phyloP scores from a whole-genome alignment of 148 eudicot species.

The Hydrangea macrophylla region DNA sequence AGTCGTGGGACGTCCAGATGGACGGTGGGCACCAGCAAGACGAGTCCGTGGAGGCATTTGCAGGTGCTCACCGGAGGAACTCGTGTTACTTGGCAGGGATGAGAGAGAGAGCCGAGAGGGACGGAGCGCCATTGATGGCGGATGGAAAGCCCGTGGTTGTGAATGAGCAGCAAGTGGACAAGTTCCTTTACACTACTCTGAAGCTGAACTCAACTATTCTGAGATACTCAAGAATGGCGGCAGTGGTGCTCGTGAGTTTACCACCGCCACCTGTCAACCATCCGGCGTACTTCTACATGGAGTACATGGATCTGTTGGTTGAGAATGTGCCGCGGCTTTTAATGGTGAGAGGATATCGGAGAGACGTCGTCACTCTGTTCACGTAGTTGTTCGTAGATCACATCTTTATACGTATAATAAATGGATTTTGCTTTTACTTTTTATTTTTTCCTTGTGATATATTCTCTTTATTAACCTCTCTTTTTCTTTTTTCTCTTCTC shows the following conservation, averaged over 20 bases:
- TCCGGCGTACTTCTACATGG: slow-evolving; percentile 90
- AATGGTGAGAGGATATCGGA: slow-evolving; percentile 86
- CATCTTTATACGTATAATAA: slow-evolving; percentile 2
- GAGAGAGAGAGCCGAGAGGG: slow-evolving; percentile 58
- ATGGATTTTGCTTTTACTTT: neutral
- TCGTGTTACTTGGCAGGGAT: slow-evolving; percentile 50
- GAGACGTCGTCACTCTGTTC: slow-evolving; percentile 93
- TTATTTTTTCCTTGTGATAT: neutral
- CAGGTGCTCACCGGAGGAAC: slow-evolving; percentile 65
- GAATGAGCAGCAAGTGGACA: slow-evolving; percentile 87
- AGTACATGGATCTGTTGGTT: slow-evolving; percentile 93
- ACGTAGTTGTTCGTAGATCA: slow-evolving; percentile 40
- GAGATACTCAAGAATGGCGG: slow-evolving; percentile 90
- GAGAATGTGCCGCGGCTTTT: slow-evolving; percentile 95
- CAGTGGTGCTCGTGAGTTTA: slow-evolving; percentile 88
- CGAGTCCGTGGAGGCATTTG: slow-evolving; percentile 79
- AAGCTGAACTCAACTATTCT: slow-evolving; percentile 81
- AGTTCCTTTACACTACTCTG: slow-evolving; percentile 83
- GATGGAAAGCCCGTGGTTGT: slow-evolving; percentile 76
- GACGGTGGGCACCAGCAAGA: slow-evolving; percentile 62
- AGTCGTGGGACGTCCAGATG: slow-evolving; percentile 74
- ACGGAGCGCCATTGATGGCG: slow-evolving; percentile 61
- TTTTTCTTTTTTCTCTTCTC: neutral
- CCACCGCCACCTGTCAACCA: slow-evolving; percentile 90
- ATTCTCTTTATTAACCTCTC: neutral